These are phyloP conservation scores for Dendrobium chrysotoxum DNA, from an alignment of 106 monocot species.

Conservation along the genomic window DNA sequence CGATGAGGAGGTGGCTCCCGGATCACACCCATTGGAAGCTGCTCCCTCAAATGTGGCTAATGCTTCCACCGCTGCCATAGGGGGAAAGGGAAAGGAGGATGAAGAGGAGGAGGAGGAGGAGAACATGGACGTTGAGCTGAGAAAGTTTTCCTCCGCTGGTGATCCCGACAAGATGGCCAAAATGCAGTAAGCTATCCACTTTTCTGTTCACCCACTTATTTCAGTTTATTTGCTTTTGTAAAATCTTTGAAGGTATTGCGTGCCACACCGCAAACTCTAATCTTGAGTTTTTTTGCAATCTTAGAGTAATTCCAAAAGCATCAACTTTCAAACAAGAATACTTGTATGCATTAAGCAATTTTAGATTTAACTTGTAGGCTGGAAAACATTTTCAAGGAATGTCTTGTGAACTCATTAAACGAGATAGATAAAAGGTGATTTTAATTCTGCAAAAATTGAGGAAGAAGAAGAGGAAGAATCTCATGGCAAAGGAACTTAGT, in stretches of 20 bases:
- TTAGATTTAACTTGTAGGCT: too few relatives aligned
- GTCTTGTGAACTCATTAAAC: too few relatives aligned
- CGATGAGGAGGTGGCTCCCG: slow-evolving; percentile 34
- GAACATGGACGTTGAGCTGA: slow-evolving; percentile 75
- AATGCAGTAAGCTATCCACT: slow-evolving; percentile 58
- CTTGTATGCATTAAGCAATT: too few relatives aligned
- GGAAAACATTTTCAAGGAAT: neutral
- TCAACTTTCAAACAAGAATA: neutral
- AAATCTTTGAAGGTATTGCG: neutral
- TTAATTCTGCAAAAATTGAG: too few relatives aligned
- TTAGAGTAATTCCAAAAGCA: neutral
- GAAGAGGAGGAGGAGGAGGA: slow-evolving; percentile 92
- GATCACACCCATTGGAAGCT: slow-evolving; percentile 6
- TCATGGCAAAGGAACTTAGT: too few relatives aligned
- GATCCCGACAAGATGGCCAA: slow-evolving; percentile 83
- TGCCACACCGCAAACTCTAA: neutral
- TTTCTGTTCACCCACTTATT: neutral
- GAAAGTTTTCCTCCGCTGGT: slow-evolving; percentile 44
- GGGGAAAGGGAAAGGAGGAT: slow-evolving; percentile 45
- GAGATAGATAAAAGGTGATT: too few relatives aligned
- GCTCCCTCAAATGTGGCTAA: slow-evolving; percentile 7
- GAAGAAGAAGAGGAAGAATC: too few relatives aligned
- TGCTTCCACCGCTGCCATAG: slow-evolving; percentile 7
- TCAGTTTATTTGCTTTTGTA: neutral
- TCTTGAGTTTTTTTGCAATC: neutral